A percentile compares a stretch with the other conserved stretches of the same genome.
phyloP scores from a whole-genome alignment of 1,139 yeast genomes.

The Yamadazyma blattariae region DNA sequence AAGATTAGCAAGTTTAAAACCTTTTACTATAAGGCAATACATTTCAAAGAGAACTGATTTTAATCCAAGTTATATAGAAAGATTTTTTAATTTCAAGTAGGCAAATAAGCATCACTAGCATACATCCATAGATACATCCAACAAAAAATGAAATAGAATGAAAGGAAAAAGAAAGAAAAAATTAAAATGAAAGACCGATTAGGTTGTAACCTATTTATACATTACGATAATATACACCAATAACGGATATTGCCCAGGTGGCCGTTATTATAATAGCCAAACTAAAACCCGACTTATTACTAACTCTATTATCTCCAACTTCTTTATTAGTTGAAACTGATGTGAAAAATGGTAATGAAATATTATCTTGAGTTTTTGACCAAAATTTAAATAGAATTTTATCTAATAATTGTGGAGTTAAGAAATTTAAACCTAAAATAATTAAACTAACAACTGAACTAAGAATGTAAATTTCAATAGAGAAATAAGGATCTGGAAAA shows the following conservation, averaged over 20 bases:
- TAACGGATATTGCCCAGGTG: neutral
- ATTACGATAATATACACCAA: constrained; percentile 9
- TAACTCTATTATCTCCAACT: neutral
- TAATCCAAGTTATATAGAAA: constrained; percentile 52
- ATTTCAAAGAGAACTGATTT: constrained; percentile 72
- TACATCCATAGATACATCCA: too few relatives aligned
- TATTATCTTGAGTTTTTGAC: neutral
- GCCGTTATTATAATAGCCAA: neutral
- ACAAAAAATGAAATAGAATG: too few relatives aligned
- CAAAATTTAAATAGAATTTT: neutral
- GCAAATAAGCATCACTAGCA: too few relatives aligned
- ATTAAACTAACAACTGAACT: constrained; percentile 9
- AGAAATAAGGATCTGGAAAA: constrained; percentile 62
- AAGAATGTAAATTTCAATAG: constrained; percentile 9
- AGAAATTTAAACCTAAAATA: constrained; percentile 8
- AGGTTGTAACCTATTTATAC: too few relatives aligned
- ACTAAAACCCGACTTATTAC: constrained; percentile 4
- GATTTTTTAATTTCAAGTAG: constrained; percentile 40
- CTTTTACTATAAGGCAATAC: constrained; percentile 64
- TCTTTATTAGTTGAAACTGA: neutral
- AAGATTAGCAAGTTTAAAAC: constrained; percentile 66
- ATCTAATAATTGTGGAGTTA: constrained; percentile 7
- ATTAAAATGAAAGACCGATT: too few relatives aligned
- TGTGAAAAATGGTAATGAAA: constrained; percentile 2
- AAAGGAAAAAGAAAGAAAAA: too few relatives aligned